A percentile compares a stretch with the other conserved stretches of the same genome.
Evolutionary conservation across 2,329 filamentous ascomycete species (phyloP).

Genomic region (Colletotrichum sp.): DNA sequence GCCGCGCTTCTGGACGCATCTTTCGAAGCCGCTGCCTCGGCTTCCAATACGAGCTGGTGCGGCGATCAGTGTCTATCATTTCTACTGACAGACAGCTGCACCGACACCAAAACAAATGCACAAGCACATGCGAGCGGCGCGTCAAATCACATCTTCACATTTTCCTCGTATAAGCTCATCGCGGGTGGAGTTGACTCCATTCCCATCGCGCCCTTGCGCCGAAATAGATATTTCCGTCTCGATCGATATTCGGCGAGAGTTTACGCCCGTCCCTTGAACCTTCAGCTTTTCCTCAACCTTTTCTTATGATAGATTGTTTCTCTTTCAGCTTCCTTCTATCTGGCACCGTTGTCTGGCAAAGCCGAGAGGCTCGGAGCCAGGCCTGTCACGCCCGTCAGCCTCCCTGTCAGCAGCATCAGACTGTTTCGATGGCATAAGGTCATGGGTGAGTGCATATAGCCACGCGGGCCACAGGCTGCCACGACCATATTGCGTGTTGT

Average conservation of each 20-base stretch:
- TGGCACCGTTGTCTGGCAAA: not conserved
- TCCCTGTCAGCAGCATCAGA: not conserved
- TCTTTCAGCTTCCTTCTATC: not conserved
- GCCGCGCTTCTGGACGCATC: not conserved
- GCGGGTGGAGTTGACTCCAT: not conserved
- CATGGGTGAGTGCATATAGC: not conserved
- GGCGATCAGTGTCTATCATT: not conserved
- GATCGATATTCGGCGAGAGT: not conserved
- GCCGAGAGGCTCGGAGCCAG: not conserved
- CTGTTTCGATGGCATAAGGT: not conserved
- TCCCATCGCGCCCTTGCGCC: not conserved
- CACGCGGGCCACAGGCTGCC: not conserved
- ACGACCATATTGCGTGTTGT: not conserved
- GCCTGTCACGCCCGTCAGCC: not conserved
- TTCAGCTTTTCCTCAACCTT: not conserved
- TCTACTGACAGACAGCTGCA: not conserved
- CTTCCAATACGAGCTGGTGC: not conserved
- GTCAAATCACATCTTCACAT: not conserved
- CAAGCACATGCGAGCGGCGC: not conserved
- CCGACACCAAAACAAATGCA: not conserved
- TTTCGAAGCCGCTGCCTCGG: not conserved
- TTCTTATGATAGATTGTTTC: not conserved
- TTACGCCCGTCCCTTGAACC: not conserved
- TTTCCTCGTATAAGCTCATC: conserved; percentile 7
- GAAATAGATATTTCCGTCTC: not conserved